Evolutionary conservation across 2,329 filamentous ascomycete genomes (phyloP).

Genomic region (Penicillium sp.): DNA sequence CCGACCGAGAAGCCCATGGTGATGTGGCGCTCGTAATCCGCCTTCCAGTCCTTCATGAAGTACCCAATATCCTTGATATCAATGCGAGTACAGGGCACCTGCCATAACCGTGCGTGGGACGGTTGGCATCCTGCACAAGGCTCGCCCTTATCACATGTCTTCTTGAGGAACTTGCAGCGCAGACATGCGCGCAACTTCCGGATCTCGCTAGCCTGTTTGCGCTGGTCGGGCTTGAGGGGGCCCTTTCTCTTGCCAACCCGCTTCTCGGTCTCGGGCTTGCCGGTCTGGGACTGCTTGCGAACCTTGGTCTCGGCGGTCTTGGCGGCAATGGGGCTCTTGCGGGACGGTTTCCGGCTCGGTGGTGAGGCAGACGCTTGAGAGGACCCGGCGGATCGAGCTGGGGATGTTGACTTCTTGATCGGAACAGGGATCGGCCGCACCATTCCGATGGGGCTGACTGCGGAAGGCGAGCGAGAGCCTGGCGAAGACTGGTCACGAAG

Average conservation of each 20-base stretch:
- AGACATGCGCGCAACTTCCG: conserved; percentile 90
- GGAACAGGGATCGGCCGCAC: conserved; percentile 63
- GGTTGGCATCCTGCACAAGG: conserved; percentile 94
- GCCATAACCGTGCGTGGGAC: conserved; percentile 92
- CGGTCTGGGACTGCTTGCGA: conserved; percentile 67
- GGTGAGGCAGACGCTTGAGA: conserved; percentile 61
- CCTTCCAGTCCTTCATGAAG: conserved; percentile 99
- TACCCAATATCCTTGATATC: conserved; percentile 98
- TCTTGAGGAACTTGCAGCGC: conserved; percentile 97
- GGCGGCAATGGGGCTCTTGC: conserved; percentile 72
- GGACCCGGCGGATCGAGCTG: conserved; percentile 58
- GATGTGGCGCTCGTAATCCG: conserved; percentile 89
- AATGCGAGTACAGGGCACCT: conserved; percentile 95
- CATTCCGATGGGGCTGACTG: conserved; percentile 65
- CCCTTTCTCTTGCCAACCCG: conserved; percentile 88
- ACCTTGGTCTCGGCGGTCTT: conserved; percentile 84
- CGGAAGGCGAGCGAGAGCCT: conserved; percentile 45
- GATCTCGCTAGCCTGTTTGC: conserved; percentile 95
- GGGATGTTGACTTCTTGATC: conserved; percentile 50
- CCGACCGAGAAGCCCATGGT: conserved; percentile 83
- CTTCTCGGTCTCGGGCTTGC: conserved; percentile 88
- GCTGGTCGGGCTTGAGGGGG: conserved; percentile 85
- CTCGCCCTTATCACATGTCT: conserved; percentile 97
- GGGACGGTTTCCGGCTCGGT: conserved; percentile 62
- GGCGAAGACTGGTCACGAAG: conserved; percentile 44